Evolutionary conservation across 768 basidiomycete genomes (phyloP).

Genomic region (Boletus sp.): DNA sequence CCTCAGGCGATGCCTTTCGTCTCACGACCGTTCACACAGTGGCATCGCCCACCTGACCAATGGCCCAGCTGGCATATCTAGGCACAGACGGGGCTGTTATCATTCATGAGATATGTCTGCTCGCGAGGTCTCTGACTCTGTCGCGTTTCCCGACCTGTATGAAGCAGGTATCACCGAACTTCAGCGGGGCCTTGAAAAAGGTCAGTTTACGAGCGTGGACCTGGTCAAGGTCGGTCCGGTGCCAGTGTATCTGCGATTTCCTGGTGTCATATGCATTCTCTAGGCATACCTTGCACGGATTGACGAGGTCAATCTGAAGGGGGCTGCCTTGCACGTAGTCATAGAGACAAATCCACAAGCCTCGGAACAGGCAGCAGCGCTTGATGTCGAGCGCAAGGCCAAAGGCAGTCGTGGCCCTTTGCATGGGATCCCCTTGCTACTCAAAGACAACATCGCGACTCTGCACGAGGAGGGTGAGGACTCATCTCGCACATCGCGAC

Average conservation of each 20-base stretch:
- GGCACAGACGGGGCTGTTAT: background rate
- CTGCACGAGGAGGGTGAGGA: constrained; percentile 28
- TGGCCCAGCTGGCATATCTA: background rate
- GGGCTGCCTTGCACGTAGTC: constrained; percentile 55
- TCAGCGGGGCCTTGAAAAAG: constrained; percentile 48
- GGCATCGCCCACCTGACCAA: background rate
- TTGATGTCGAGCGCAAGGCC: constrained; percentile 47
- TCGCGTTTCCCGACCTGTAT: constrained; percentile 54
- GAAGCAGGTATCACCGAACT: constrained; percentile 58
- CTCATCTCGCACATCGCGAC: background rate
- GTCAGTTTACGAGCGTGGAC: constrained; percentile 58
- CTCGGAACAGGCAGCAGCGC: constrained; percentile 45
- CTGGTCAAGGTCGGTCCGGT: constrained; percentile 48
- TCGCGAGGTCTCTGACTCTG: background rate
- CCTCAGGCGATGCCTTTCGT: background rate
- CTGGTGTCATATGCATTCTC: background rate
- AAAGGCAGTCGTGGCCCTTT: constrained; percentile 43
- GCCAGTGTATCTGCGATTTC: background rate
- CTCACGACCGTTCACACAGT: background rate
- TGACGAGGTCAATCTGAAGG: constrained; percentile 61
- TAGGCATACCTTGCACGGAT: constrained; percentile 67
- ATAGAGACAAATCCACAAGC: constrained; percentile 59
- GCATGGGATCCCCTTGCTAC: constrained; percentile 58
- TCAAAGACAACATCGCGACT: constrained; percentile 47
- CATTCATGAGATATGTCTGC: constrained; percentile 9